Evolutionary conservation across 1,284 basidiomycete genomes (phyloP).

Genomic region (Pholiota adiposa): DNA sequence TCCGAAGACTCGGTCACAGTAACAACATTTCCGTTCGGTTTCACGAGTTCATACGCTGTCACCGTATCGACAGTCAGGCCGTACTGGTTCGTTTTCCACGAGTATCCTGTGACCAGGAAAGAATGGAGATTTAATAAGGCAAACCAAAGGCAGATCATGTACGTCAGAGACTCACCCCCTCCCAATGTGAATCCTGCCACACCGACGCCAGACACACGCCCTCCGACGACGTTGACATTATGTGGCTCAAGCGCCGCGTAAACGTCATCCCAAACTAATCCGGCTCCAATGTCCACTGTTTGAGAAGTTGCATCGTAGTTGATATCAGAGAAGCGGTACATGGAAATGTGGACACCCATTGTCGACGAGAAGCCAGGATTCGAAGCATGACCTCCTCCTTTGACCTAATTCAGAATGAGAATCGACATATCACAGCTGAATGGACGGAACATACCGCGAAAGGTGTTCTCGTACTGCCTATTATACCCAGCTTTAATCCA

Average conservation of each 20-base stretch:
- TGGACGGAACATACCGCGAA: slow-evolving; percentile 46
- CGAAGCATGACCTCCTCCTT: slow-evolving; percentile 54
- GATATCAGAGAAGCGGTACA: slow-evolving; percentile 53
- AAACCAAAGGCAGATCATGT: background rate
- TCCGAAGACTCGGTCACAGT: slow-evolving; percentile 42
- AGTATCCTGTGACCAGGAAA: slow-evolving; percentile 45
- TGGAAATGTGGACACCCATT: slow-evolving; percentile 56
- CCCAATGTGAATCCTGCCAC: slow-evolving; percentile 59
- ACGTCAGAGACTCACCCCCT: slow-evolving; percentile 43
- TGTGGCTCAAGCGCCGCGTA: slow-evolving; percentile 50
- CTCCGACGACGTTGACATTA: slow-evolving; percentile 56
- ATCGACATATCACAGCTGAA: background rate
- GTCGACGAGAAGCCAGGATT: slow-evolving; percentile 61
- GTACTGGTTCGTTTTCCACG: slow-evolving; percentile 55
- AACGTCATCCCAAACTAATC: slow-evolving; percentile 62
- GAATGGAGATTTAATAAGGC: background rate
- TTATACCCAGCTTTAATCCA: slow-evolving; percentile 43
- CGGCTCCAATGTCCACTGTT: slow-evolving; percentile 52
- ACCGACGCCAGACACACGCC: slow-evolving; percentile 56
- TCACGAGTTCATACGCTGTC: slow-evolving; percentile 49
- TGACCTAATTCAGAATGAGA: slow-evolving; percentile 38
- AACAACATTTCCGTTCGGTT: slow-evolving; percentile 47
- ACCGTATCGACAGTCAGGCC: slow-evolving; percentile 57
- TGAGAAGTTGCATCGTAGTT: slow-evolving; percentile 41
- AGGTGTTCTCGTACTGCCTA: slow-evolving; percentile 43